Evolutionary conservation across 371 early-diverging fungal species (phyloP).

Genomic region (Mucor sp.): DNA sequence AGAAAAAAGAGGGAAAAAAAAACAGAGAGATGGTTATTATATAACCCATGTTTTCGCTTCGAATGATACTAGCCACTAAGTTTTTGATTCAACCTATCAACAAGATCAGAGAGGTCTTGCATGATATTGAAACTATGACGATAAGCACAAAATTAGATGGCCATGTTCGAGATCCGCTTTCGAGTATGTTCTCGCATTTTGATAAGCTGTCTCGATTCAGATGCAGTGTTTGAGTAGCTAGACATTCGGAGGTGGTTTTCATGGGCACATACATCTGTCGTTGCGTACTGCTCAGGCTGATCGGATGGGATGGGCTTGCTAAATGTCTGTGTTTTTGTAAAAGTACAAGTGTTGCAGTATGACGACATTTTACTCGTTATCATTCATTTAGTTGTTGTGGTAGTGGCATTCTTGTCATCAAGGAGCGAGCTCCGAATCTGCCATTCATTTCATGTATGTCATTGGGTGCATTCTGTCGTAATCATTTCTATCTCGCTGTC

Average conservation of each 20-base stretch:
- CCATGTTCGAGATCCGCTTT: not conserved
- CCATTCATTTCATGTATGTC: too few relatives aligned
- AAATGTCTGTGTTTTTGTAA: too few relatives aligned
- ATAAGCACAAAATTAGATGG: not conserved
- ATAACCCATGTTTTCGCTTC: not conserved
- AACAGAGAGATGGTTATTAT: not conserved
- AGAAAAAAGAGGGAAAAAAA: not conserved
- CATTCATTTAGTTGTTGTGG: not conserved
- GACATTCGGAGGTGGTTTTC: not conserved
- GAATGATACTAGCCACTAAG: not conserved
- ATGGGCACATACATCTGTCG: too few relatives aligned
- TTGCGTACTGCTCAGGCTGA: too few relatives aligned
- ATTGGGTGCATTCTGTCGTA: too few relatives aligned
- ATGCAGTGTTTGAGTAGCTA: too few relatives aligned
- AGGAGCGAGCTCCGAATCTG: too few relatives aligned
- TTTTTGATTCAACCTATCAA: constrained; percentile 1
- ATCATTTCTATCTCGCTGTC: too few relatives aligned
- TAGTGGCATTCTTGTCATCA: too few relatives aligned
- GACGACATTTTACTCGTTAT: not conserved
- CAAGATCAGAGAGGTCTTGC: not conserved
- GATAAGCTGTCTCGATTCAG: not conserved
- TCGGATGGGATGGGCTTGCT: too few relatives aligned
- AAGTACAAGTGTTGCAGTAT: not conserved
- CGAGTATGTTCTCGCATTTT: not conserved
- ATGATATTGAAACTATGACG: not conserved